phyloP scores from a whole-genome alignment of 2,329 filamentous ascomycete species.

The Phaeosphaeria sp. region DNA sequence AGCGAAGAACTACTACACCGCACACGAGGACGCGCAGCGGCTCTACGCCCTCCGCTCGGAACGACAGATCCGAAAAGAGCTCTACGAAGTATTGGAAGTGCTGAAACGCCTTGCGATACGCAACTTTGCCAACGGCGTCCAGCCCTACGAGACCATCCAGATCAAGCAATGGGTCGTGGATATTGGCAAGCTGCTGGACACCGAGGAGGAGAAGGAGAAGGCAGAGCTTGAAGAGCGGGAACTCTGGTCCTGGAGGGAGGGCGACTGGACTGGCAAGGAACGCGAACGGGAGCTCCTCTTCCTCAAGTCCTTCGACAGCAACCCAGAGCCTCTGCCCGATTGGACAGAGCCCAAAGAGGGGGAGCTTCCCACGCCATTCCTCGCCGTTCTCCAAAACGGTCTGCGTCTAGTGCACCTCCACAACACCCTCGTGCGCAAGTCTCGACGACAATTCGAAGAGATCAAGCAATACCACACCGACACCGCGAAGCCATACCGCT shows the following conservation, averaged over 20 bases:
- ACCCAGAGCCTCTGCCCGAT: slow-evolving; percentile 66
- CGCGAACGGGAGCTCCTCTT: slow-evolving; percentile 83
- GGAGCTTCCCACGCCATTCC: slow-evolving; percentile 73
- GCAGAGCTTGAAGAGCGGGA: slow-evolving; percentile 74
- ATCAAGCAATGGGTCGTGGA: slow-evolving; percentile 82
- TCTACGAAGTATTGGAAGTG: slow-evolving; percentile 86
- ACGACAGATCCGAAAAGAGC: slow-evolving; percentile 80
- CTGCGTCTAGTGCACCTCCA: slow-evolving; percentile 84
- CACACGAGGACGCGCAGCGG: slow-evolving; percentile 85
- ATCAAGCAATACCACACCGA: slow-evolving; percentile 92
- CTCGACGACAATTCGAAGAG: slow-evolving; percentile 83
- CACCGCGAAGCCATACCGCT: slow-evolving; percentile 91
- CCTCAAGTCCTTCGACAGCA: slow-evolving; percentile 74
- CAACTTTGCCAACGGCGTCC: slow-evolving; percentile 83
- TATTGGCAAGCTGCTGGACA: slow-evolving; percentile 76
- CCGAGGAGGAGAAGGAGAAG: slow-evolving; percentile 79
- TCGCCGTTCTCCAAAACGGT: slow-evolving; percentile 77
- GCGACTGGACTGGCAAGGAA: slow-evolving; percentile 76
- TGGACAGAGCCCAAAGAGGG: slow-evolving; percentile 68
- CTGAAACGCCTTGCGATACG: slow-evolving; percentile 90
- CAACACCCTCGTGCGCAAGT: slow-evolving; percentile 86
- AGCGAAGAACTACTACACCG: slow-evolving; percentile 95
- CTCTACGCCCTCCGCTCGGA: slow-evolving; percentile 89
- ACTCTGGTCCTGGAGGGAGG: slow-evolving; percentile 80
- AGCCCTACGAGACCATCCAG: slow-evolving; percentile 75